Conservation (phyloP, 495 filamentous ascomycete species). For the Delitschia confertaspora region DNA sequence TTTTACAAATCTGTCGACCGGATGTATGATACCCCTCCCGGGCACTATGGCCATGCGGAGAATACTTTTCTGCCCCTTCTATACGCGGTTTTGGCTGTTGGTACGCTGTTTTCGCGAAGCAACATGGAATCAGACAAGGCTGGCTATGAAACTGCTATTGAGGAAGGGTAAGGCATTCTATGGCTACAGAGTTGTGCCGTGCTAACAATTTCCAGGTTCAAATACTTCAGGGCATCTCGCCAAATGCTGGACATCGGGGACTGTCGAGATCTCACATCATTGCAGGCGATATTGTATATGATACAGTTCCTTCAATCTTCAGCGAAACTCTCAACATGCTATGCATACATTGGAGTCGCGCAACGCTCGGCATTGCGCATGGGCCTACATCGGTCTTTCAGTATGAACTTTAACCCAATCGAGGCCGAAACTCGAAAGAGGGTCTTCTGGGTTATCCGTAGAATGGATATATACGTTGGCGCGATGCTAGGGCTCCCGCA, state of each 20-base stretch:
- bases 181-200: not conserved
- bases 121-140: slow-evolving; percentile 40
- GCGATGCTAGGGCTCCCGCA: slow-evolving; percentile 79
- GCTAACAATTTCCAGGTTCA: slow-evolving; percentile 48
- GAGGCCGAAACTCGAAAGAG: slow-evolving; percentile 77
- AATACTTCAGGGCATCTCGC: slow-evolving; percentile 75
- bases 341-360: slow-evolving; percentile 86
- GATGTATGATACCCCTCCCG: slow-evolving; percentile 63
- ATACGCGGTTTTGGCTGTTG: slow-evolving; percentile 76
- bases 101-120: slow-evolving; percentile 66
- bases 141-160: slow-evolving; percentile 64
- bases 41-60: slow-evolving; percentile 64
- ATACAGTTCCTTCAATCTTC: slow-evolving; percentile 87
- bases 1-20: slow-evolving; percentile 72
- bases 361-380: slow-evolving; percentile 76
- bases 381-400: slow-evolving; percentile 76
- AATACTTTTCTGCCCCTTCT: slow-evolving; percentile 74
- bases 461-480: slow-evolving; percentile 90
- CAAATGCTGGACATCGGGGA: slow-evolving; percentile 84
- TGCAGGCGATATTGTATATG: slow-evolving; percentile 87
- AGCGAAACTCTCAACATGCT: slow-evolving; percentile 84
- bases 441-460: slow-evolving; percentile 83
- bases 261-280: slow-evolving; percentile 72
- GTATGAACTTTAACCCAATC: slow-evolving; percentile 68
- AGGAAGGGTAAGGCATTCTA: slow-evolving; percentile 58